Conservation (phyloP, 2,329 filamentous ascomycete genomes). For the Curvularia verruculosa region DNA sequence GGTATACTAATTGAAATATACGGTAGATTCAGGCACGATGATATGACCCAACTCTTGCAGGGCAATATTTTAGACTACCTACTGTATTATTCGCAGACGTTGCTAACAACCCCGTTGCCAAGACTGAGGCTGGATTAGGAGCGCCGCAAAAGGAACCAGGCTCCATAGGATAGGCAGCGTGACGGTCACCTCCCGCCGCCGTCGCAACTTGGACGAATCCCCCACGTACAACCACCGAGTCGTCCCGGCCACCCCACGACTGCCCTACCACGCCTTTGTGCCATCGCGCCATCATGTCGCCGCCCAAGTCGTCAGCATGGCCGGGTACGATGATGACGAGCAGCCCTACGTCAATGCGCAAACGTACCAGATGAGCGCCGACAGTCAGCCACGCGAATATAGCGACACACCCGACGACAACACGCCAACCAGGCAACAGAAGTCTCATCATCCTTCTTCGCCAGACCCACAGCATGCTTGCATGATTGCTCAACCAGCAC, state of each 20-base stretch:
- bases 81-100: slow-evolving; percentile 2
- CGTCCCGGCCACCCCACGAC: slow-evolving; percentile 14
- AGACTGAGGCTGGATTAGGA: slow-evolving; percentile 9
- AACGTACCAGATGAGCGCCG: slow-evolving; percentile 18
- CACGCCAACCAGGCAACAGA: slow-evolving; percentile 6
- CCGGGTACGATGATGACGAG: slow-evolving; percentile 18
- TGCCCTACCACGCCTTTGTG: slow-evolving; percentile 26
- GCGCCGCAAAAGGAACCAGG: slow-evolving; percentile 6
- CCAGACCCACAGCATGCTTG: slow-evolving; percentile 8
- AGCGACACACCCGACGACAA: slow-evolving; percentile 12
- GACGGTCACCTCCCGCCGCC: slow-evolving; percentile 13
- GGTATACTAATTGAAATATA: slow-evolving; percentile 2
- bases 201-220: slow-evolving; percentile 7
- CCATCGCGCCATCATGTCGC: slow-evolving; percentile 28
- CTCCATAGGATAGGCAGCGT: slow-evolving; percentile 9
- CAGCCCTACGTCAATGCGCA: slow-evolving; percentile 10
- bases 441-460: background rate
- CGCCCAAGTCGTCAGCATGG: slow-evolving; percentile 16
- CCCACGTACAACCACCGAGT: slow-evolving; percentile 11
- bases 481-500: background rate
- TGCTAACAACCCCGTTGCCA: background rate
- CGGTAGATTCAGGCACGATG: background rate
- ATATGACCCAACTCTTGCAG: background rate
- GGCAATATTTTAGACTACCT: background rate
- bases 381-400: slow-evolving; percentile 10